Base-by-base conservation (phyloP, 805 yeast species). In the Candida sonorensis region DNA sequence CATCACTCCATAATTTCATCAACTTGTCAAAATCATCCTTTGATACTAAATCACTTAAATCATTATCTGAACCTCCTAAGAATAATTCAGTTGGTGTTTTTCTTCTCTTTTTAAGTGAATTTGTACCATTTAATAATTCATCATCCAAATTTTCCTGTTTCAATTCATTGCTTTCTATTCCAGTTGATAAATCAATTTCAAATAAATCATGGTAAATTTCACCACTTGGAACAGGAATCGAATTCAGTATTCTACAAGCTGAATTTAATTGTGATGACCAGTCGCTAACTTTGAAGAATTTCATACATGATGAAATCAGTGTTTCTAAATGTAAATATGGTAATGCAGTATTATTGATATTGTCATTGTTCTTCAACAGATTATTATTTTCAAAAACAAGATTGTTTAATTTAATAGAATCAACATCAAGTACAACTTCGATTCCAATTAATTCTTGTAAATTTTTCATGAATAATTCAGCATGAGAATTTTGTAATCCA, bases 191-290 rank as follows among this genome's bases (percentile, higher is more conserved):
- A n/a, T n/a, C n/a, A n/a, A n/a, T n/a, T n/a, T n/a, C n/a, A n/a
- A n/a, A n/a, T n/a, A n/a, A n/a, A n/a, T n/a, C n/a, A n/a, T n/a
- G n/a, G n/a, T n/a, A n/a, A n/a, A n/a, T n/a, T n/a, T 8, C 15
- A 5, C 12, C 10, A 7, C 10, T 12, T 12, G 26, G 24, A 10
- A 44, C 17, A 15, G 25, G 13, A 30, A 36, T 17, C 17, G 34
- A 37, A 31, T 44, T 44, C 15, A 44, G 33, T 13, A 44, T 29
- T 17, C 41, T 44, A 37, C 41, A 34, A 14, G 41, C 20, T n/a
- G 41, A 29, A 10, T 37, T 29, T 27, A 44, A 28, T 20, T 44
- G 48, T 3, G 45, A 31, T 13, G 48, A 36, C 48, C 48, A 44
- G 26, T 34, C 35, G 7, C 29, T 37, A 25, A 21, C 28, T 13